phyloP scores from a whole-genome alignment of 2,329 filamentous ascomycete genomes.

The Verticillium dahliae region DNA sequence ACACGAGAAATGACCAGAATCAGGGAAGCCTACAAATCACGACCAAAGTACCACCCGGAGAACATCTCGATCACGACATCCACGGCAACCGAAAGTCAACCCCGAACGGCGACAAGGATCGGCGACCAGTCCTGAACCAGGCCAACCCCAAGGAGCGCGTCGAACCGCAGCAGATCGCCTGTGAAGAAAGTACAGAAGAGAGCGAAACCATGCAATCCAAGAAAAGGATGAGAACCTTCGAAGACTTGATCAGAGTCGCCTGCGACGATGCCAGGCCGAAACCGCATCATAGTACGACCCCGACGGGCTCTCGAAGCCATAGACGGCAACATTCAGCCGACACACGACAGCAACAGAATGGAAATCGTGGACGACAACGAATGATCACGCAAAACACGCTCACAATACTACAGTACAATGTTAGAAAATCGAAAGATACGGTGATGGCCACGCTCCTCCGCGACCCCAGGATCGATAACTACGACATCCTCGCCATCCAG shows the following conservation, averaged over 20 bases:
- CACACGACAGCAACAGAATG: constrained; percentile 2
- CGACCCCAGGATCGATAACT: constrained; percentile 2
- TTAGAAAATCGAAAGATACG: constrained; percentile 2
- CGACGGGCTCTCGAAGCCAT: constrained; percentile 1
- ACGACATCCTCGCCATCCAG: constrained; percentile 3
- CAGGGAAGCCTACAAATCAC: constrained; percentile 1
- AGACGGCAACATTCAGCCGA: not conserved
- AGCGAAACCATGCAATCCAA: not conserved
- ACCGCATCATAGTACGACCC: not conserved
- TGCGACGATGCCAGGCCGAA: not conserved
- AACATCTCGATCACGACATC: not conserved
- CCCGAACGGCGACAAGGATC: not conserved
- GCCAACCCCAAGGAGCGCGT: not conserved
- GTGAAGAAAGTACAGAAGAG: constrained; percentile 1
- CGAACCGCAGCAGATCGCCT: constrained; percentile 1
- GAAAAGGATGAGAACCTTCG: not conserved
- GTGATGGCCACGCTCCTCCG: constrained; percentile 3
- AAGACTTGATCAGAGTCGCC: not conserved
- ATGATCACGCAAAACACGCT: constrained; percentile 2
- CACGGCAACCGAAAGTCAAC: not conserved
- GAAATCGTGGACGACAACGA: not conserved
- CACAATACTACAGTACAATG: constrained; percentile 3
- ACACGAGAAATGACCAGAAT: not conserved
- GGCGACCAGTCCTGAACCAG: not conserved
- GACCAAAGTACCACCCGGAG: constrained; percentile 1